Evolutionary conservation across 164 flowering plant species (phyloP), one percentile per base, ranked within the genome.

Genomic region (grape (Vitis vinifera)): DNA sequence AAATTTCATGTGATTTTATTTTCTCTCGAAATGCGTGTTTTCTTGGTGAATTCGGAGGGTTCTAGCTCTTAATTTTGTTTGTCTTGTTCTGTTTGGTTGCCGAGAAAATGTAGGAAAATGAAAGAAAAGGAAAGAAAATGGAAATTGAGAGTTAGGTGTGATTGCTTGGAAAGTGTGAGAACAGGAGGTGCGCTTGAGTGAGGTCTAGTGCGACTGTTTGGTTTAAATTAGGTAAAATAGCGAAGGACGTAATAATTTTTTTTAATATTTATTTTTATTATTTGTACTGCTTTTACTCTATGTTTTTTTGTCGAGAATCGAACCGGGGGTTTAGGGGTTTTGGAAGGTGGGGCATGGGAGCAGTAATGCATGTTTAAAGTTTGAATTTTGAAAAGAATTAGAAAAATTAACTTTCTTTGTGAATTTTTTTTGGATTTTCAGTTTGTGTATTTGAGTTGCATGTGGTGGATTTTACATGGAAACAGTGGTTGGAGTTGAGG

Each of bases 391-490:
- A 8, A n/a, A 73, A 15, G 10, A 30, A 52, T 15, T 19, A 50
- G 48, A 58, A 44, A 30, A 49, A 16, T 37, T 67, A 49, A 66
- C 58, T 37, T 63, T 56, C 63, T 63, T 52, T 59, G 5, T 65
- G 2, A 68, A 31, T 66, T 17, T 65, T 55, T 52, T 57, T 47
- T 51, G 61, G 65, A 31, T 37, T 78, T 70, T 67, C 85, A 85
- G 87, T 75, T 68, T 68, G 70, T 75, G 72, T 73, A 69, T 76
- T 79, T 80, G 78, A 79, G 84, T 71, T 84, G 82, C 78, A 74
- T 84, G 82, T 77, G 85, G 81, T 84, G 84, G 85, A 77, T 78
- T 74, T 71, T 70, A 76, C 75, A 88, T 91, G 97, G 94, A 80
- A 82, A 77, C 86, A 70, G 80, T 82, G 80, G 84, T 75, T 75